Base-by-base conservation (phyloP, 495 filamentous ascomycete species). In the Annulohypoxylon bovei region DNA sequence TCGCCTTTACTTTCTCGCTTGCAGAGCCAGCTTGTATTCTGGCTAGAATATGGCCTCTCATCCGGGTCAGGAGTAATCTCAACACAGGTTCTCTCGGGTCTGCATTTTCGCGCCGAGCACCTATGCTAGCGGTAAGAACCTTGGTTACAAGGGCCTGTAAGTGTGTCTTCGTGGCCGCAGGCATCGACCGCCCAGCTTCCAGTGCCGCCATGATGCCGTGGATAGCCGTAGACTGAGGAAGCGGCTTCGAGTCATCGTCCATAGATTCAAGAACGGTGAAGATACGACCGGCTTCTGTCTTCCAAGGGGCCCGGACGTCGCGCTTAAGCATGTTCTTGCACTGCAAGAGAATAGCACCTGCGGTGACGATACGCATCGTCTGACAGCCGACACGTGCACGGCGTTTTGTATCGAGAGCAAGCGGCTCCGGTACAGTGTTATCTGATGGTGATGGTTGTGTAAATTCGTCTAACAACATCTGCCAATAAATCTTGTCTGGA, bases 271-370 rank as follows among this genome's bases (percentile, higher is more conserved):
- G 79, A 0, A 88, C 81, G 9, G 78, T 73, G 12, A 91, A 82
- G 65, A 98, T 89, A 4, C 94, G 89, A 33, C 89, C 86, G 0
- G 94, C 93, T 73, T 98, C 93, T 8, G 85, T 83, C 79, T 92
- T 94, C 96, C 96, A 99, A 50, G 93, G 91, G 2, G 87, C 88
- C 30, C 95, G 90, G 18, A 94, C 91, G 77, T 98, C 95, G 20
- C 95, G 91, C 79, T 96, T 97, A 47, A 99, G 89, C 9, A 98
- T 84, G 75, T 97, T 98, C 83, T 99, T 99, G 70, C 92, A 93
- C 1, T 96, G 96, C 32, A 98, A 79, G 6, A 97, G 84, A 59
- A 98, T 94, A 16, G 92, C 92, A 2, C 85, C 86, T 6, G 93
- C 87, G 18, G 93, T 92, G 22, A 94, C 88, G 68, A 95, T 90